Conservation (phyloP, 345 rosid genomes). For the Brassica cretica region DNA sequence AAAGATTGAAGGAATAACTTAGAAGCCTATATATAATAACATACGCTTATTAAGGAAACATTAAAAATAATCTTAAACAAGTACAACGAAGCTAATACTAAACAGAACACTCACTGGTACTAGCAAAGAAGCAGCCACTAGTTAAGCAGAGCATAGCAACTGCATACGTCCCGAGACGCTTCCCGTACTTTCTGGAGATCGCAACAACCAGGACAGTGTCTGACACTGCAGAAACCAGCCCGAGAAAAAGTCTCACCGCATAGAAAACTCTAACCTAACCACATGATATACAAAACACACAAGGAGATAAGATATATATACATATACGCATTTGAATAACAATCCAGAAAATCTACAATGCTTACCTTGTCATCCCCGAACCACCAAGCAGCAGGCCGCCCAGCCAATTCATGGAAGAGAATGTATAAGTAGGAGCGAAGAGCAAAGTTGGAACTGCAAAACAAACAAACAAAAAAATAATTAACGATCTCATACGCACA, state of each 20-base stretch:
- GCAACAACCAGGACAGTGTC: conserved; percentile 89
- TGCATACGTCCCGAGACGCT: conserved; percentile 84
- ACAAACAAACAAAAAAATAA: neutral
- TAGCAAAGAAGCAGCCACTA: conserved; percentile 98
- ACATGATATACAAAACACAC: conserved; percentile 1
- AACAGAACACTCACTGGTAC: conserved; percentile 72
- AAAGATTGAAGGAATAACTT: neutral
- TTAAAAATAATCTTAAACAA: neutral
- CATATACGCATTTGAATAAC: neutral
- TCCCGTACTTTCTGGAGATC: conserved; percentile 87
- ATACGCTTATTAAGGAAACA: neutral
- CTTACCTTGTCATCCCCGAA: conserved; percentile 82
- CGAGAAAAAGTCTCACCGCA: conserved; percentile 93
- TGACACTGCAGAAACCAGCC: conserved; percentile 70
- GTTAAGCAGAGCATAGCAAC: conserved; percentile 96
- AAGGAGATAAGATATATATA: conserved; percentile 2
- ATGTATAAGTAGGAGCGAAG: conserved; percentile 88
- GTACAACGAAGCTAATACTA: neutral
- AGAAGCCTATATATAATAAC: neutral
- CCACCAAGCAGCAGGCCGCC: conserved; percentile 80
- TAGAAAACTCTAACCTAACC: conserved; percentile 85
- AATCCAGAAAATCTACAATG: neutral
- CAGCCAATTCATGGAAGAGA: conserved; percentile 77
- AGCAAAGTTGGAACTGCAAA: conserved; percentile 88
- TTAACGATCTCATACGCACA: neutral